A percentile compares a stretch with the other conserved stretches of the same genome.
These are phyloP conservation scores for Suillus plorans DNA, from an alignment of 768 basidiomycete genomes.

Conservation along the genomic window DNA sequence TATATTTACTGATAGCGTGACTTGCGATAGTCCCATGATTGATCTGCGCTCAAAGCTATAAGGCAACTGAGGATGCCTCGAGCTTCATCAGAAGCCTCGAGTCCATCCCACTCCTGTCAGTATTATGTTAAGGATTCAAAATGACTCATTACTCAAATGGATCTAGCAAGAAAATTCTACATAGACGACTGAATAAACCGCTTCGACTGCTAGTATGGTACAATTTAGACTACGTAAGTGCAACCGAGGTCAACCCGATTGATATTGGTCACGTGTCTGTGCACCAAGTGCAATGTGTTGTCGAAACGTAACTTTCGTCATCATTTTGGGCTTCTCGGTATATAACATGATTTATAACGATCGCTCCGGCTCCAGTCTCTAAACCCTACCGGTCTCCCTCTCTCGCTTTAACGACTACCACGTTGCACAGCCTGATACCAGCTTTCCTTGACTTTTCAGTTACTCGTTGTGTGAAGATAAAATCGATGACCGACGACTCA, in stretches of 20 bases:
- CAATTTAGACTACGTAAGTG: not conserved
- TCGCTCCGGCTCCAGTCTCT: not conserved
- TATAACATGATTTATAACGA: not conserved
- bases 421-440: not conserved
- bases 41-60: not conserved
- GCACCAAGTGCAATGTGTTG: not conserved
- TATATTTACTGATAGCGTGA: not conserved
- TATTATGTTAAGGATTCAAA: not conserved
- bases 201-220: not conserved
- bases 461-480: not conserved
- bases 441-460: not conserved
- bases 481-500: slow-evolving; percentile 7
- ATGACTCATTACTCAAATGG: not conserved
- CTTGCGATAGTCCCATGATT: not conserved
- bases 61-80: slow-evolving; percentile 1
- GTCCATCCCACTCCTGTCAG: not conserved
- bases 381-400: not conserved
- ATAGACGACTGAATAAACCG: not conserved
- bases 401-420: not conserved
- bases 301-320: not conserved
- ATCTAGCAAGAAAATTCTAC: not conserved
- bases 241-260: not conserved
- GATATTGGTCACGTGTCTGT: slow-evolving; percentile 2
- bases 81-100: not conserved
- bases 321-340: not conserved